phyloP scores from a whole-genome alignment of 768 basidiomycete genomes.

The Daedaleopsis nitida region DNA sequence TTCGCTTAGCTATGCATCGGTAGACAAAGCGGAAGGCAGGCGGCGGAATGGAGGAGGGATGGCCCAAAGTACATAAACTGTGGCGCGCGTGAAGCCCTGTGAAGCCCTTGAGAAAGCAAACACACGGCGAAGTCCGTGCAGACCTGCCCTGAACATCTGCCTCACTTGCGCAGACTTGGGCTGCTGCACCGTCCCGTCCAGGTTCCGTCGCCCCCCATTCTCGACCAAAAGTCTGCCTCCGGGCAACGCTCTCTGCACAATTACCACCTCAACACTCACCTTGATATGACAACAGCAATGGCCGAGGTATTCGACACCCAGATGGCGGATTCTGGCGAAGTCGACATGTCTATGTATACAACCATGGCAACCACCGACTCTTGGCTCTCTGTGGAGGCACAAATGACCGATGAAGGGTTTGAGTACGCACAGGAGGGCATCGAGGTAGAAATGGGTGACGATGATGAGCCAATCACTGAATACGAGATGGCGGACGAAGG shows the following conservation, averaged over 20 bases:
- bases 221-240: background rate
- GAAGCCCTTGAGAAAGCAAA: background rate
- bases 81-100: background rate
- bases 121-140: slow-evolving; percentile 1
- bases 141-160: slow-evolving; percentile 11
- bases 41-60: background rate
- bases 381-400: slow-evolving; percentile 54
- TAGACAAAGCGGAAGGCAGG: background rate
- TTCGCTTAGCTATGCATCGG: background rate
- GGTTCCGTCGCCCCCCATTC: background rate
- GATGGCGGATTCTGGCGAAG: slow-evolving; percentile 63
- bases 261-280: background rate
- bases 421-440: slow-evolving; percentile 42
- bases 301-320: slow-evolving; percentile 60
- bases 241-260: background rate
- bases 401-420: slow-evolving; percentile 60
- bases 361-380: slow-evolving; percentile 41
- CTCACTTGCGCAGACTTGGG: too few species aligned
- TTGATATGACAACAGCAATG: slow-evolving; percentile 16
- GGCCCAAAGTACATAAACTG: background rate
- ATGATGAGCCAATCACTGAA: slow-evolving; percentile 49
- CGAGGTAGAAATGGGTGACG: slow-evolving; percentile 70
- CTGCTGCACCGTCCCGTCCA: background rate
- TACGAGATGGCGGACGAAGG: slow-evolving; percentile 58
- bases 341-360: slow-evolving; percentile 61